Base-by-base conservation (phyloP, 2,329 filamentous ascomycete genomes). In the Arthrobotrys megalospora region DNA sequence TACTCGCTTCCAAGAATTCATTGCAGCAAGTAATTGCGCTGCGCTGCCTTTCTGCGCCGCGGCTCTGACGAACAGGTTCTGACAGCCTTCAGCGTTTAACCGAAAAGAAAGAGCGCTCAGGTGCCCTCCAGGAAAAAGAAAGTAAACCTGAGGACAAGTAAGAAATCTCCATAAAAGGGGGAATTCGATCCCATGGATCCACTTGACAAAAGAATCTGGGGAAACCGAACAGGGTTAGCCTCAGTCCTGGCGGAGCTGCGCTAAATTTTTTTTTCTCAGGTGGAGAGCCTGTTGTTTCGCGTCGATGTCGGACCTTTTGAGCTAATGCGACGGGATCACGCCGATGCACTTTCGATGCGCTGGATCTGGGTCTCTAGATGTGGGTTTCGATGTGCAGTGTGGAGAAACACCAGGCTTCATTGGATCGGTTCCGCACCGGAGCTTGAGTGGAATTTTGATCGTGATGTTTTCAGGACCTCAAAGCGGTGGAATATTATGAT, bases 241-340 rank as follows among this genome's bases (percentile, higher is more conserved):
- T 14, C 2, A 41, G 14, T 8, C 50, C 36, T 19, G 43, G 50
- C 50, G 60, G 38, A 58, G 24, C 55, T 60, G 48, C 21, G 66
- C 66, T 34, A 62, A 32, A 58, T 14, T 58, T 60, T 60, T 60
- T 16, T 21, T 24, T 16, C 7, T 11, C 34, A 38, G 11, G 52
- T 38, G 52, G 52, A 58, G 50, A 58, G 50, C 50, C 19, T 50
- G 47, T 24, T 66, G 69, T 73, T 43, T 73, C 69, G 69, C 69
- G 50, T 73, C 62, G 69, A 45, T 65, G 50, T 73, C 69, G 69
- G 69, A 65, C 28, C 38, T 73, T 60, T 41, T 53, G 47, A 36
- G 69, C 69, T 65, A 66, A 58, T 43, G 48, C 48, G 69, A 53
- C 69, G 69, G 69, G 48, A 63, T 73, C 38, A 73, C 21, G 69